Conservation (phyloP, 164 flowering plant genomes). For the Vitis riparia region DNA sequence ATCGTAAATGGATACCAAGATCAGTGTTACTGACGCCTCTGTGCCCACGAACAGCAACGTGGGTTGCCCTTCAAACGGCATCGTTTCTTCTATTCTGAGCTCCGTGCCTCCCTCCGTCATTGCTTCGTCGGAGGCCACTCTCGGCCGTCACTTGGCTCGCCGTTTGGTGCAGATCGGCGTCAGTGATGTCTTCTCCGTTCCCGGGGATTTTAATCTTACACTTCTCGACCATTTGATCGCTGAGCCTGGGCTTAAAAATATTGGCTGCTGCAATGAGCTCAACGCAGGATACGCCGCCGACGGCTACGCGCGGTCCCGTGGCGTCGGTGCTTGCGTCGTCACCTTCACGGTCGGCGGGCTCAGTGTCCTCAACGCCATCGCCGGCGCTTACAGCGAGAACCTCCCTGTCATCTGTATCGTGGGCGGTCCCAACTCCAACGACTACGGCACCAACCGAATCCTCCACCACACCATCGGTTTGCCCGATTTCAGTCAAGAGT, state of each 20-base stretch:
- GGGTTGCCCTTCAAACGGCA: conserved; percentile 21
- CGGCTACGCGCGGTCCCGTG: conserved; percentile 79
- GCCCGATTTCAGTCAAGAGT: conserved; percentile 81
- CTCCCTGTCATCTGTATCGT: conserved; percentile 78
- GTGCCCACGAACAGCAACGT: conserved; percentile 22
- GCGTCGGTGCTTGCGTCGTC: conserved; percentile 90
- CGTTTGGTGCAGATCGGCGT: conserved; percentile 80
- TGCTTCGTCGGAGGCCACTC: conserved; percentile 47
- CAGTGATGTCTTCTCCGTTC: conserved; percentile 80
- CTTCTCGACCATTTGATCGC: conserved; percentile 82
- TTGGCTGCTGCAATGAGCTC: conserved; percentile 98
- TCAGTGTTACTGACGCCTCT: conserved; percentile 17
- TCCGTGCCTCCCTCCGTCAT: conserved; percentile 11
- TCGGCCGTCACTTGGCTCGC: conserved; percentile 89
- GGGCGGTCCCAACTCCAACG: conserved; percentile 90
- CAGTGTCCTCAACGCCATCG: conserved; percentile 82
- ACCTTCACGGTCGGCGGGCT: conserved; percentile 97
- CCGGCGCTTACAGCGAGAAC: conserved; percentile 94
- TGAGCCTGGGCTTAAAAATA: conserved; percentile 61
- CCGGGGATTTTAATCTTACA: conserved; percentile 91
- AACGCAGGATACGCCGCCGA: conserved; percentile 98
- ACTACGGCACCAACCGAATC: conserved; percentile 77
- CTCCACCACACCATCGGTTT: conserved; percentile 89
- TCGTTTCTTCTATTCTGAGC: conserved; percentile 19
- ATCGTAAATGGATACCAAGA: conserved; percentile 27